Percentiles rank a stretch among this genome's conserved stretches.
Evolutionary conservation across 2,329 filamentous ascomycete species (phyloP).

Genomic region (Metarhizium humberi): DNA sequence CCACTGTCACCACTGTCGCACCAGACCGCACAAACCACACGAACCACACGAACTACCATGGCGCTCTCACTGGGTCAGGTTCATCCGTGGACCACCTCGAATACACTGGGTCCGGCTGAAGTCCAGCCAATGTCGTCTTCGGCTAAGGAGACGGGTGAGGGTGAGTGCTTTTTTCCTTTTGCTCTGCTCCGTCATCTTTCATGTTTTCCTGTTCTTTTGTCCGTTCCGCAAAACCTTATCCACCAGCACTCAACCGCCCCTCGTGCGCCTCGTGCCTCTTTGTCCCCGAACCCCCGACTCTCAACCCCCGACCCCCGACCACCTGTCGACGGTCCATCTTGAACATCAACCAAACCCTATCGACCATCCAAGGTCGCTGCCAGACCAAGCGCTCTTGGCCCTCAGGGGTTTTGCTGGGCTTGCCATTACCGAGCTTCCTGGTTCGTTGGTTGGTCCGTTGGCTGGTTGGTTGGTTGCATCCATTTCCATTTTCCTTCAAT

Average conservation of each 20-base stretch:
- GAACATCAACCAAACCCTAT: neutral
- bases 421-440: neutral
- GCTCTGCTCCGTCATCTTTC: neutral
- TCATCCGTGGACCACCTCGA: slow-evolving; percentile 2
- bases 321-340: neutral
- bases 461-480: slow-evolving; percentile 4
- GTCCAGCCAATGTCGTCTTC: slow-evolving; percentile 2
- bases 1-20: neutral
- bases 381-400: too few relatives aligned
- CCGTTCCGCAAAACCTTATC: neutral
- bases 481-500: neutral
- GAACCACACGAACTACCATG: slow-evolving; percentile 2
- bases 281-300: neutral
- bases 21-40: neutral
- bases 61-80: slow-evolving; percentile 3
- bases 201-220: slow-evolving; percentile 2
- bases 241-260: too few relatives aligned
- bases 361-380: neutral
- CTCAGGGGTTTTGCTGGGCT: neutral
- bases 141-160: slow-evolving; percentile 1
- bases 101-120: neutral
- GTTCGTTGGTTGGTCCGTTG: neutral
- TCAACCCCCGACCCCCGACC: neutral
- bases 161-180: neutral
- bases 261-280: too few relatives aligned